phyloP scores from a whole-genome alignment of 345 rosid species.

The Rhodamnia rubescens region DNA sequence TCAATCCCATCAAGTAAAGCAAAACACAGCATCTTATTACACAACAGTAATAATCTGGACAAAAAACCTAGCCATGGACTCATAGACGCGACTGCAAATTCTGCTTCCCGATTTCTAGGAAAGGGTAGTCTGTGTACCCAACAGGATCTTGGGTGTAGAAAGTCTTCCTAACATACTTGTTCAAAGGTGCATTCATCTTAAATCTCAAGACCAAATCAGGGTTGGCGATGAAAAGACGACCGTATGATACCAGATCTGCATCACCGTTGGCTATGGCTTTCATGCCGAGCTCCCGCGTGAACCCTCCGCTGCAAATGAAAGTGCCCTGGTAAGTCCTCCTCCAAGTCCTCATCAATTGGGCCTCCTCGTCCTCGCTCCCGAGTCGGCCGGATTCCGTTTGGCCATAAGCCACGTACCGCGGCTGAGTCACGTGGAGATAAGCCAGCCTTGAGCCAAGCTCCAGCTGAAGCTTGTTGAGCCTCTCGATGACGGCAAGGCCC shows the following conservation, averaged over 20 bases:
- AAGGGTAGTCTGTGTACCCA: conserved; percentile 13
- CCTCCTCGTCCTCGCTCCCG: conserved; percentile 1
- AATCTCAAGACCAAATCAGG: conserved; percentile 7
- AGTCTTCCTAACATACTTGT: conserved; percentile 6
- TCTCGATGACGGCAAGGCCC: conserved; percentile 6
- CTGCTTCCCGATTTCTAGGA: background rate
- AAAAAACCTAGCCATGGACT: background rate
- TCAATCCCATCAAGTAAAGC: background rate
- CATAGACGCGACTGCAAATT: background rate
- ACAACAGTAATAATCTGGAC: background rate
- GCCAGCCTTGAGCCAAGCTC: background rate
- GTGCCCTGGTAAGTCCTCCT: conserved; percentile 6
- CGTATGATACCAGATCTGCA: conserved; percentile 2
- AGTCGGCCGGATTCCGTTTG: conserved; percentile 4
- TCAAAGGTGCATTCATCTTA: conserved; percentile 3
- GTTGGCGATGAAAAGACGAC: conserved; percentile 6
- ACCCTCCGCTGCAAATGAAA: conserved; percentile 6
- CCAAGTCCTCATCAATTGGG: conserved; percentile 4
- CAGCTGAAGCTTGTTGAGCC: conserved; percentile 4
- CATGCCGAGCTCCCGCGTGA: conserved; percentile 4
- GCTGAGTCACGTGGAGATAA: conserved; percentile 13
- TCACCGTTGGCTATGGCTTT: conserved; percentile 1
- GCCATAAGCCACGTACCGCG: conserved; percentile 6
- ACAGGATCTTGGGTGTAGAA: conserved; percentile 15
- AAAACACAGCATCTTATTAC: background rate